Percentiles rank a stretch among this genome's conserved stretches.
These are phyloP conservation scores for Oryza australiensis DNA, from an alignment of 176 grass and related monocot species.

Conservation along the genomic window DNA sequence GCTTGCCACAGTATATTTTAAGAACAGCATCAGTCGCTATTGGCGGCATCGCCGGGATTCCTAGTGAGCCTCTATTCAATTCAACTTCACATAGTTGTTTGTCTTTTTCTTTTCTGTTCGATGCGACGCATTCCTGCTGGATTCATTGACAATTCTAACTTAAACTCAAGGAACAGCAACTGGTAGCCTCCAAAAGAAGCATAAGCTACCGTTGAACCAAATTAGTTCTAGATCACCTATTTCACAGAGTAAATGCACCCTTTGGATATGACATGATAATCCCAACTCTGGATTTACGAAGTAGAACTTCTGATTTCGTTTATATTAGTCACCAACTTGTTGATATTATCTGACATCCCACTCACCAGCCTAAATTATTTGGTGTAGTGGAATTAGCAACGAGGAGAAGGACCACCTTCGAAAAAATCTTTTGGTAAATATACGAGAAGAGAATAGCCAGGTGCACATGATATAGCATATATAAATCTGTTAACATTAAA, in stretches of 20 bases:
- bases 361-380: slow-evolving; percentile 29
- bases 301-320: not conserved
- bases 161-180: not conserved
- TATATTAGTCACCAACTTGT: not conserved
- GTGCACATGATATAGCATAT: slow-evolving; percentile 38
- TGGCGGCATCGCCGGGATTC: slow-evolving; percentile 85
- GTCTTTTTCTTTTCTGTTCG: not conserved
- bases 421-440: slow-evolving; percentile 85
- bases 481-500: not conserved
- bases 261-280: slow-evolving; percentile 11
- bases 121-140: not conserved
- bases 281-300: slow-evolving; percentile 13
- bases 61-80: slow-evolving; percentile 43
- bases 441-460: slow-evolving; percentile 90
- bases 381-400: slow-evolving; percentile 84
- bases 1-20: slow-evolving; percentile 92
- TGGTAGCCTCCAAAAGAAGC: not conserved
- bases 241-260: not conserved
- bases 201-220: not conserved
- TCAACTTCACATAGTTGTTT: not conserved
- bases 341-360: not conserved
- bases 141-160: not conserved
- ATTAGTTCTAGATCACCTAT: not conserved
- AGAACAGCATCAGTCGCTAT: slow-evolving; percentile 96
- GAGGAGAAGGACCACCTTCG: slow-evolving; percentile 95